Evolutionary conservation across 192 early-diverging fungal genomes (phyloP).

Genomic region (Umbelopsis sp.): DNA sequence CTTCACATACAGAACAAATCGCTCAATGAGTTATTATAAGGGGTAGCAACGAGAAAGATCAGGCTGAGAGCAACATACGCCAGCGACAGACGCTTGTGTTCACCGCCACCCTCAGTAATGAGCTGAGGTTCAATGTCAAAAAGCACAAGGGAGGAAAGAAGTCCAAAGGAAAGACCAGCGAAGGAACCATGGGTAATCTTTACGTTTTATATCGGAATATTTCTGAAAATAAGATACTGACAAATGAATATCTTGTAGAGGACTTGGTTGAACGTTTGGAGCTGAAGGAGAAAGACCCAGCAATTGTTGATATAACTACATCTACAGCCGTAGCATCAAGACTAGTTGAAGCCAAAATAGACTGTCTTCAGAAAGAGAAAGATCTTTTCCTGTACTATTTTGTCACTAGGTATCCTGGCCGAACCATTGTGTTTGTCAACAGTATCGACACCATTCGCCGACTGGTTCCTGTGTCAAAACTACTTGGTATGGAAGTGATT

Average conservation of each 20-base stretch:
- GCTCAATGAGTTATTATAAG: background rate
- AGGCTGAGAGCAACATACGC: conserved; percentile 13
- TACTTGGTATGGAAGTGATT: conserved; percentile 73
- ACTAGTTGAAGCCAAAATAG: conserved; percentile 82
- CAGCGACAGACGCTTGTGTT: conserved; percentile 89
- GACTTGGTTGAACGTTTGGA: conserved; percentile 75
- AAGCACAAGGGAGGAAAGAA: conserved; percentile 37
- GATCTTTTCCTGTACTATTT: conserved; percentile 89
- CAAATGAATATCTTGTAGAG: conserved; percentile 42
- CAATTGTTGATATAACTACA: conserved; percentile 73
- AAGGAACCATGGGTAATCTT: conserved; percentile 39
- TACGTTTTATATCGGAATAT: background rate
- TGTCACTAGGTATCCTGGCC: conserved; percentile 80
- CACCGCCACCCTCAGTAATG: conserved; percentile 82
- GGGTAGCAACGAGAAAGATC: conserved; percentile 26
- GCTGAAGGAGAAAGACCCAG: conserved; percentile 75
- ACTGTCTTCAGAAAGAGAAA: conserved; percentile 84
- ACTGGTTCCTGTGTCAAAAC: conserved; percentile 79
- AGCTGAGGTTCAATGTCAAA: conserved; percentile 50
- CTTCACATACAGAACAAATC: background rate
- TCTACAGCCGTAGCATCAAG: conserved; percentile 67
- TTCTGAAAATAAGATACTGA: background rate
- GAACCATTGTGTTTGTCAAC: conserved; percentile 95
- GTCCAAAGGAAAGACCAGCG: conserved; percentile 39
- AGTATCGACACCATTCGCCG: conserved; percentile 92